phyloP scores from a whole-genome alignment of 148 eudicot genomes.

The Chenopodium berlandieri region DNA sequence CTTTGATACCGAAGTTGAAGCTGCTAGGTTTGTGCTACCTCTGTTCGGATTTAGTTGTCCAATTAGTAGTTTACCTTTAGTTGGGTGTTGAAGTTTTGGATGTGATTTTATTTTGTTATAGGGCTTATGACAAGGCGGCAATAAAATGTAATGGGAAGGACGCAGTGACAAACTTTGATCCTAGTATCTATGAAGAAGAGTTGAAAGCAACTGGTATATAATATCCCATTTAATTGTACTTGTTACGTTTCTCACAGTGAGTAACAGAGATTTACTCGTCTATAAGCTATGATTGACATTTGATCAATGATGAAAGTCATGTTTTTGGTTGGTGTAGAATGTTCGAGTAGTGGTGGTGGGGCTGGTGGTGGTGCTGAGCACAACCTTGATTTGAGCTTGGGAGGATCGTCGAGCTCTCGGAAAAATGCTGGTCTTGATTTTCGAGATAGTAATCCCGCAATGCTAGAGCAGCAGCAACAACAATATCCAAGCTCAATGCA shows the following conservation, averaged over 20 bases:
- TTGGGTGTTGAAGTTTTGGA: neutral
- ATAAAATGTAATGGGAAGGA: constrained; percentile 93
- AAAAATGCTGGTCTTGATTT: constrained; percentile 24
- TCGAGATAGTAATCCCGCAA: constrained; percentile 22
- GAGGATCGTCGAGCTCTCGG: constrained; percentile 51
- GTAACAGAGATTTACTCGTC: too few species aligned
- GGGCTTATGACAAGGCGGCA: constrained; percentile 97
- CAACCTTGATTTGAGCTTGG: constrained; percentile 91
- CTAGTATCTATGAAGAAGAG: constrained; percentile 79
- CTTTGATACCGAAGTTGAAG: constrained; percentile 91
- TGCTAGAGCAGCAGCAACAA: constrained; percentile 19
- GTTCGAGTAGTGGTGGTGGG: constrained; percentile 29
- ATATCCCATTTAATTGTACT: neutral
- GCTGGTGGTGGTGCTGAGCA: constrained; percentile 45
- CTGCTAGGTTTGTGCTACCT: constrained; percentile 62
- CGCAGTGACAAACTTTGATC: constrained; percentile 91
- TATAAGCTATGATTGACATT: neutral
- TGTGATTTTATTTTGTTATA: constrained; percentile 21
- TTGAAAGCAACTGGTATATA: constrained; percentile 40
- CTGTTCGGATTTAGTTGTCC: too few species aligned
- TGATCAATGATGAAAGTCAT: neutral
- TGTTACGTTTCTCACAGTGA: too few species aligned
- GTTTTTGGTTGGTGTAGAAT: constrained; percentile 22
- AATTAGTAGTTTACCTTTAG: neutral
- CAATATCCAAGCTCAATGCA: constrained; percentile 39